Base-by-base conservation (phyloP, 805 yeast species). In the Yamadazyma nakazawae region DNA sequence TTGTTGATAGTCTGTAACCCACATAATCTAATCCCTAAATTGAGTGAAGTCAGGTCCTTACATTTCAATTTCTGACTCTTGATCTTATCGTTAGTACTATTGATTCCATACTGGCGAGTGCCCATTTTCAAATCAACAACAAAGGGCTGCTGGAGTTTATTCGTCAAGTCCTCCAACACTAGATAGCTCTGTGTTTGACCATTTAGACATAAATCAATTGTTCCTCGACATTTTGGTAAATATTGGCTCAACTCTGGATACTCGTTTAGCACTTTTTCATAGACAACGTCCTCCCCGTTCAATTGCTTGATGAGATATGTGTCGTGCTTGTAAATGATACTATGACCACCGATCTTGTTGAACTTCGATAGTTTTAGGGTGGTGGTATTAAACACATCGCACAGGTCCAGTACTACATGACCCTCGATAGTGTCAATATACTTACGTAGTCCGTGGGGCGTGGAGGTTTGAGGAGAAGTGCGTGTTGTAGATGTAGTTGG, bases 121-220 rank as follows among this genome's bases (percentile, higher is more conserved):
- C 99, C 99, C 98, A 94, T 94, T 62, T 94, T 94, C 56, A 94
- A 72, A 66, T 94, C 99, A 42, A 94, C 69, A 0, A 92, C 98
- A 61, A 97, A 91, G 0, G 99, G 97, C 53, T 78, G 79, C 26
- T 67, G 71, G 82, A 92, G 81, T 19, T 88, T 88, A 45, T 83
- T 77, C 0, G 98, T 94, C 41, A 94, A 68, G 67, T 94, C 99
- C 61, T 95, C 99, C 42, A 94, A 71, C 9, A 94, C 66, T 34
- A 94, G 84, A 61, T 90, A 94, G 51, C 95, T 74, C 66, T 88
- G 95, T 34, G 85, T 39, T 19, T 45, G 36, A 21, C 28, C 43
- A 32, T 45, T 32, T n/a, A 46, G 35, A 18, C 34, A 13, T 36
- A 52, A 38, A 21, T 16, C 45, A 4, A 49, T 37, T 3, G 45